Base-by-base conservation (phyloP, 129 eudicot genomes). In the Arctium minus region DNA sequence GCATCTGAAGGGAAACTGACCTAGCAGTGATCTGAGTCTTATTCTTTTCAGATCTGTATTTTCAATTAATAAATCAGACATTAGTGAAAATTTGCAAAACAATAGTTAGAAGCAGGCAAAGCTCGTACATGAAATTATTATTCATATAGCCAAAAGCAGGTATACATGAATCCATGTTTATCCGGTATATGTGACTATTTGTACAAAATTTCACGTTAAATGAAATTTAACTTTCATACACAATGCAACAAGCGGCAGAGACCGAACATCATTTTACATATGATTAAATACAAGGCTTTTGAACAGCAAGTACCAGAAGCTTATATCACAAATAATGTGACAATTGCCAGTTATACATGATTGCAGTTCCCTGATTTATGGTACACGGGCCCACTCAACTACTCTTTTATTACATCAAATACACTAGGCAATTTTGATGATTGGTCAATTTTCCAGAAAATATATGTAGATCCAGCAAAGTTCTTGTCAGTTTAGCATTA, bases 311-410 rank as follows among this genome's bases (percentile, higher is more conserved):
- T 84, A 79, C 84, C 3, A 79, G 80, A 84, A 84, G 76, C 76
- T 83, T 40, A 13, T 79, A 79, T 60, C 39, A 80, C 27, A 72
- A 44, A 81, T 48, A 71, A 84, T 84, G 80, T 84, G 76, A 73
- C 40, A 78, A 38, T 78, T 62, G 80, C 80, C 87, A 84, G 87
- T 78, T 39, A 84, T 62, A 46, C 79, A 84, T 65, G 86, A 74
- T 42, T 72, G 75, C 86, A 84, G 82, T 53, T 83, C 48, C 78
- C 68, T 71, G n/a, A 82, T 74, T 78, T 39, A 84, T 78, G 83
- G 83, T 84, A 84, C 87, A 79, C 3, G 33, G 87, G 40, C 75
- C 87, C 83, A 37, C 84, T 79, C 87, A 79, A 84, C 87, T 73
- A 84, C 84, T 79, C 65, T 44, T 44, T 12, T 74, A 65, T 79